Percentiles rank a stretch among this genome's conserved stretches.
phyloP scores from a whole-genome alignment of 2,329 filamentous ascomycete species.

The Fusarium succisae region DNA sequence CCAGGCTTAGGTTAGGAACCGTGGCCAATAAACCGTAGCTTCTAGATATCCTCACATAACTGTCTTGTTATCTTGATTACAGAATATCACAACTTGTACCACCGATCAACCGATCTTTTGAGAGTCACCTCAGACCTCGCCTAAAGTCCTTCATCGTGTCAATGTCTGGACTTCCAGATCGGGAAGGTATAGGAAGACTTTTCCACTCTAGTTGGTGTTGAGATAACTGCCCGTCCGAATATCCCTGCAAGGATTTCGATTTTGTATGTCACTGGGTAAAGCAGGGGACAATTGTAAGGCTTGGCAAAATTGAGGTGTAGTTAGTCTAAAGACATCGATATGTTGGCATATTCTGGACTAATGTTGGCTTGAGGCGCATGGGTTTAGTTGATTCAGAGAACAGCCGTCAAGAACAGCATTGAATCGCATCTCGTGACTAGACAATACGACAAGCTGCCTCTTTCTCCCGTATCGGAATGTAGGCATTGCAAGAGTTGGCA shows the following conservation, averaged over 20 bases:
- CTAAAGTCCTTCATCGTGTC: not conserved
- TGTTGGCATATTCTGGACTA: not conserved
- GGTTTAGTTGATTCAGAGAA: not conserved
- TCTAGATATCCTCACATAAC: not conserved
- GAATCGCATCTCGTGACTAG: not conserved
- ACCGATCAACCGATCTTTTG: not conserved
- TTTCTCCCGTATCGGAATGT: not conserved
- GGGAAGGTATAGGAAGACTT: conserved; percentile 26
- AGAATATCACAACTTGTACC: not conserved
- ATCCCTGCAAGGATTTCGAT: not conserved
- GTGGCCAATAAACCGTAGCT: not conserved
- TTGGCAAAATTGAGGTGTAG: conserved; percentile 3
- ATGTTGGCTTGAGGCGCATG: not conserved
- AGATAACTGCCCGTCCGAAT: not conserved
- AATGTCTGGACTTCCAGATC: conserved; percentile 1
- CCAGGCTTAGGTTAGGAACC: not conserved
- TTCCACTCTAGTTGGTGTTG: not conserved
- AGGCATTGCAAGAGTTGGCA: conserved; percentile 9
- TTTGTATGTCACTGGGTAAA: conserved; percentile 9
- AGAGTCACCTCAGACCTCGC: not conserved
- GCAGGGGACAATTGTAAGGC: not conserved
- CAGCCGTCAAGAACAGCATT: not conserved
- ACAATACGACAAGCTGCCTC: not conserved
- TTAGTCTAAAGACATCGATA: not conserved
- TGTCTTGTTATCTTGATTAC: not conserved